Evolutionary conservation across 495 filamentous ascomycete species (phyloP).

Genomic region (Daldinia childiae): DNA sequence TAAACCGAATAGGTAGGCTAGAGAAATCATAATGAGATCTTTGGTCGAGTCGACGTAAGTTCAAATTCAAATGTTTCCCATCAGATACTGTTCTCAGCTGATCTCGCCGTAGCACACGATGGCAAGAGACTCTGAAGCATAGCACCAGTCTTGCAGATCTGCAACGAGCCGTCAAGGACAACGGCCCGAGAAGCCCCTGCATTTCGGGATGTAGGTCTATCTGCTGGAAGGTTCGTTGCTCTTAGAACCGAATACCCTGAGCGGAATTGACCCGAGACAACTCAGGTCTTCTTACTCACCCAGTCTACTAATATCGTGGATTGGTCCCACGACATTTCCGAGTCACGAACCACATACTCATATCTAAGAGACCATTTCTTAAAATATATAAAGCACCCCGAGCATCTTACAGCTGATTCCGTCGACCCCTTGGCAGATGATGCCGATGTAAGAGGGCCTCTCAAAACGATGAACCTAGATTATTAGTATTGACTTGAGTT

Average conservation of each 20-base stretch:
- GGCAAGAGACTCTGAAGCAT: conserved; percentile 71
- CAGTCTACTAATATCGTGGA: conserved; percentile 69
- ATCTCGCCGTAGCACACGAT: conserved; percentile 56
- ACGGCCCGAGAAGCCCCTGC: conserved; percentile 68
- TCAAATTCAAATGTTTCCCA: not conserved
- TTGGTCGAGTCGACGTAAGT: conserved; percentile 70
- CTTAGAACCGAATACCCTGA: conserved; percentile 2
- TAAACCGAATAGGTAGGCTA: not conserved
- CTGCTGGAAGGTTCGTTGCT: conserved; percentile 83
- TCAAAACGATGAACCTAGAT: not conserved
- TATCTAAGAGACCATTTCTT: conserved; percentile 78
- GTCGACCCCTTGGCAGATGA: conserved; percentile 89
- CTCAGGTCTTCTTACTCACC: conserved; percentile 84
- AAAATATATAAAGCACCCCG: conserved; percentile 80
- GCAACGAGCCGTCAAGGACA: conserved; percentile 67
- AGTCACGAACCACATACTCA: conserved; percentile 77
- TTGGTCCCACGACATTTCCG: conserved; percentile 73
- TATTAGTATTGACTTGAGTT: conserved; percentile 30
- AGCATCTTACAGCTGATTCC: conserved; percentile 72
- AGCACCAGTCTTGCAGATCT: conserved; percentile 70
- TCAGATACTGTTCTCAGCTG: conserved; percentile 16
- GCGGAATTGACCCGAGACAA: conserved; percentile 16
- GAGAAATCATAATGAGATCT: conserved; percentile 63
- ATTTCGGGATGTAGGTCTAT: conserved; percentile 81
- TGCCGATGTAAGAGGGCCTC: conserved; percentile 68